Conservation (phyloP, 768 basidiomycete species). For the Clavulina sp. region DNA sequence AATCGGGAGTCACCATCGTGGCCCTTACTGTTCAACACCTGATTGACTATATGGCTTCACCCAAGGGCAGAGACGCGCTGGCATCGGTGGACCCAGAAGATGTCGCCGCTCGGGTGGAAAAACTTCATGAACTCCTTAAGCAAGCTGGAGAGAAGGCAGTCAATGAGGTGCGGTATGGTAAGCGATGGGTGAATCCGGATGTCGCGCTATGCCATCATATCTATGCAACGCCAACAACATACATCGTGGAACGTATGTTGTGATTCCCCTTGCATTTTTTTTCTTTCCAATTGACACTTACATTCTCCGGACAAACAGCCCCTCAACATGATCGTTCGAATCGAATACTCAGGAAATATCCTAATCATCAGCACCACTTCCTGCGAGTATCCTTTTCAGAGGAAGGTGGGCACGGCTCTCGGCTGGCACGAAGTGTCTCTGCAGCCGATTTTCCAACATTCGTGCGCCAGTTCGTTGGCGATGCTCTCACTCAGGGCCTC, state of each 20-base stretch:
- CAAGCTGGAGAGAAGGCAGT: not conserved
- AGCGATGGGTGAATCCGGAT: constrained; percentile 1
- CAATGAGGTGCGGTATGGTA: not conserved
- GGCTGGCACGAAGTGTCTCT: constrained; percentile 37
- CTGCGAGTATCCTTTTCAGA: constrained; percentile 73
- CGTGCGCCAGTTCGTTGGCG: constrained; percentile 40
- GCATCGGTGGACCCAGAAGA: no score
- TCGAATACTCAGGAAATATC: constrained; percentile 53
- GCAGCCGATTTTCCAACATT: constrained; percentile 41
- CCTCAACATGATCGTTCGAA: constrained; percentile 37
- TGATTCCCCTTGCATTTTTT: no score
- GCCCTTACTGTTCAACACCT: constrained; percentile 1
- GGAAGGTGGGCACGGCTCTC: constrained; percentile 57
- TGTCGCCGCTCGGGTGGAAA: not conserved
- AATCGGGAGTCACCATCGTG: not conserved
- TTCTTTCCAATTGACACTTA: no score
- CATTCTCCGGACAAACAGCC: no score
- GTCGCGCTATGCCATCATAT: not conserved
- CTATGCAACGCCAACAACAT: not conserved
- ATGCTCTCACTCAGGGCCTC: constrained; percentile 43
- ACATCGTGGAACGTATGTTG: not conserved
- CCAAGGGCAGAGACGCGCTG: no score
- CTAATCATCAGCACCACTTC: constrained; percentile 45
- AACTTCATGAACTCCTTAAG: not conserved
- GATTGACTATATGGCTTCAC: no score